phyloP scores from a whole-genome alignment of 495 filamentous ascomycete genomes.

The Penicillium waksmanii region DNA sequence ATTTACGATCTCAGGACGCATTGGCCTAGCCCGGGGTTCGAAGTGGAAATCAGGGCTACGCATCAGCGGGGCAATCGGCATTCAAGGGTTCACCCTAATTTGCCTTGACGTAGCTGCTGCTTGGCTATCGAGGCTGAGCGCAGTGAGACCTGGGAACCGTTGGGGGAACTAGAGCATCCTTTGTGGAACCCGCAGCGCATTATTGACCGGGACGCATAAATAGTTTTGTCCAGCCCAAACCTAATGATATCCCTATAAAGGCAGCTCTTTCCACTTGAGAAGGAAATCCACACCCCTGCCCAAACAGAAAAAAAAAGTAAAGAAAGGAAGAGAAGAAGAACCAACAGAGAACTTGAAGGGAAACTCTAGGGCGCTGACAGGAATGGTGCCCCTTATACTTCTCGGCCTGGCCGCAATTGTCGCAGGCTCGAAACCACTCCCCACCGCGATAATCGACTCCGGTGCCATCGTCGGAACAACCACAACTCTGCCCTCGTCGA shows the following conservation, averaged over 20 bases:
- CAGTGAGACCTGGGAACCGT: not conserved
- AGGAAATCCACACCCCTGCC: no score
- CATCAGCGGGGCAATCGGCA: conserved; percentile 1
- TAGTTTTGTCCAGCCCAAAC: conserved; percentile 1
- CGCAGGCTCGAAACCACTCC: conserved; percentile 9
- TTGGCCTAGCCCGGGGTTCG: not conserved
- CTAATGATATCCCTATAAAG: not conserved
- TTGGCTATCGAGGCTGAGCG: conserved; percentile 6
- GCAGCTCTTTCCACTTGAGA: not conserved
- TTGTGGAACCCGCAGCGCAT: conserved; percentile 1
- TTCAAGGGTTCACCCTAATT: conserved; percentile 1
- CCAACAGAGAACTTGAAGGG: not conserved
- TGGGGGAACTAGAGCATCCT: not conserved
- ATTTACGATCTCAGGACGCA: not conserved
- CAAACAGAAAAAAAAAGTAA: not conserved
- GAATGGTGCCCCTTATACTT: not conserved
- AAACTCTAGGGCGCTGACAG: not conserved
- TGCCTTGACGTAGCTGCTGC: conserved; percentile 1
- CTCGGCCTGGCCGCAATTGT: conserved; percentile 1
- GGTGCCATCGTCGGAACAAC: conserved; percentile 34
- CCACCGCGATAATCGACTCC: conserved; percentile 25
- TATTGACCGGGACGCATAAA: conserved; percentile 2
- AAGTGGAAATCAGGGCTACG: not conserved
- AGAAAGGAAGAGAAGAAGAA: not conserved
- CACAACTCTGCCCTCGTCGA: conserved; percentile 24